These are phyloP conservation scores for Erythrobasidium hasegawianum DNA, from an alignment of 1,284 basidiomycete species.

Conservation along the genomic window DNA sequence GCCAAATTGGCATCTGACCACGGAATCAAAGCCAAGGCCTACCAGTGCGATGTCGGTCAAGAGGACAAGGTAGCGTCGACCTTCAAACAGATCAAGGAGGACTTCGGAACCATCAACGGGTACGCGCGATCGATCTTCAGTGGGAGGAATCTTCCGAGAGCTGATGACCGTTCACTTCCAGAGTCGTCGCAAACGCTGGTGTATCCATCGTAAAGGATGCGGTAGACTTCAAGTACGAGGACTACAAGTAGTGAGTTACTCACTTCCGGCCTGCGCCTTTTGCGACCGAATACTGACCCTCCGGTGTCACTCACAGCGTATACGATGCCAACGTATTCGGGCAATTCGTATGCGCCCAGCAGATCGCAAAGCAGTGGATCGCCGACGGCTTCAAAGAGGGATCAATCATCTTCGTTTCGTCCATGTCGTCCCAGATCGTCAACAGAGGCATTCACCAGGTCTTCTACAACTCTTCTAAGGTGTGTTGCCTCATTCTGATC, in stretches of 20 bases:
- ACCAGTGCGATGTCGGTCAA: conserved; percentile 51
- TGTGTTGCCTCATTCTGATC: not conserved
- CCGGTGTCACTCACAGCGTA: too few species aligned
- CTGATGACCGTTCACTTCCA: not conserved
- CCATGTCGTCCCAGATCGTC: conserved; percentile 57
- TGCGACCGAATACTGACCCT: conserved; percentile 1
- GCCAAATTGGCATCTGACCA: conserved; percentile 50
- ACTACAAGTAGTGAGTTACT: conserved; percentile 52
- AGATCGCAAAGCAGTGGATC: conserved; percentile 49
- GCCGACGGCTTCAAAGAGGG: conserved; percentile 44
- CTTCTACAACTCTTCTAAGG: conserved; percentile 52
- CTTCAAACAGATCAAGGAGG: conserved; percentile 52
- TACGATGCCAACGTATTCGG: conserved; percentile 50
- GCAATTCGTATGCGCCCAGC: conserved; percentile 22
- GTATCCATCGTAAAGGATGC: conserved; percentile 56
- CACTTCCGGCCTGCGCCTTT: not conserved
- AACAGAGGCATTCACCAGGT: conserved; percentile 54
- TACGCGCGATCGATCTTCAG: not conserved
- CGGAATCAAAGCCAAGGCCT: conserved; percentile 52
- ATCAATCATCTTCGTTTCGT: conserved; percentile 55
- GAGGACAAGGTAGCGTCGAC: conserved; percentile 48
- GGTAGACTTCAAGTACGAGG: conserved; percentile 53
- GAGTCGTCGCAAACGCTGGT: conserved; percentile 48
- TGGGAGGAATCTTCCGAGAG: not conserved
- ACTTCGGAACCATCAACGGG: conserved; percentile 37